Evolutionary conservation across 2,329 filamentous ascomycete species (phyloP).

Genomic region (Pseudocercospora musae): DNA sequence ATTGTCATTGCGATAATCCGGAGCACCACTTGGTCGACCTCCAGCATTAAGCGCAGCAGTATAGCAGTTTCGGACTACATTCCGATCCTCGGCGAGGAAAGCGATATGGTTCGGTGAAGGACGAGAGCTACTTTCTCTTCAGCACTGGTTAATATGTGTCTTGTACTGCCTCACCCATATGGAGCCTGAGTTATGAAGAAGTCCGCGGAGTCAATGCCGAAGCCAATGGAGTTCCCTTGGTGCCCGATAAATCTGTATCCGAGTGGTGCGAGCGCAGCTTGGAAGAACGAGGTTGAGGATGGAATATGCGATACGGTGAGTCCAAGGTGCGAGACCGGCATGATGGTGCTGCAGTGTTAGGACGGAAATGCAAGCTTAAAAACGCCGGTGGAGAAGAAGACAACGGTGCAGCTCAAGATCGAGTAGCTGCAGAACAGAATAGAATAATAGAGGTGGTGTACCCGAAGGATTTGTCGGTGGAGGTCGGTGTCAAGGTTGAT

Average conservation of each 20-base stretch:
- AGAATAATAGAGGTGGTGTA: conserved; percentile 6
- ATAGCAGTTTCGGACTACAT: conserved; percentile 69
- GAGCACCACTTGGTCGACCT: conserved; percentile 56
- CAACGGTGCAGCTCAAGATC: conserved; percentile 13
- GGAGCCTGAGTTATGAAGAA: conserved; percentile 64
- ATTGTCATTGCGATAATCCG: conserved; percentile 51
- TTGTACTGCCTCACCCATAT: conserved; percentile 47
- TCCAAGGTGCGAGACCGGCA: conserved; percentile 62
- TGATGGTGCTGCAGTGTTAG: conserved; percentile 30
- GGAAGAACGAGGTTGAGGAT: conserved; percentile 78
- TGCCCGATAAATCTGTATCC: conserved; percentile 69
- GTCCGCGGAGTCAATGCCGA: conserved; percentile 59
- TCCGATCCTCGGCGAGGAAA: conserved; percentile 64
- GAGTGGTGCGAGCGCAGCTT: conserved; percentile 72
- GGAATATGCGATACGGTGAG: conserved; percentile 73
- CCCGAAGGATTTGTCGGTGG: conserved; percentile 12
- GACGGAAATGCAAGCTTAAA: conserved; percentile 14
- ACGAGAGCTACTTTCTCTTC: conserved; percentile 21
- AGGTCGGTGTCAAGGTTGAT: background rate
- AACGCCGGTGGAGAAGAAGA: conserved; percentile 17
- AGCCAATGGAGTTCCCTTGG: conserved; percentile 59
- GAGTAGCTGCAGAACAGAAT: conserved; percentile 9
- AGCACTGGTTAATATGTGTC: conserved; percentile 4
- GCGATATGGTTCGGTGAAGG: conserved; percentile 43
- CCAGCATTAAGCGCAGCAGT: conserved; percentile 65